phyloP scores from a whole-genome alignment of 2,329 filamentous ascomycete species.

The Paraphoma chrysanthemicola region DNA sequence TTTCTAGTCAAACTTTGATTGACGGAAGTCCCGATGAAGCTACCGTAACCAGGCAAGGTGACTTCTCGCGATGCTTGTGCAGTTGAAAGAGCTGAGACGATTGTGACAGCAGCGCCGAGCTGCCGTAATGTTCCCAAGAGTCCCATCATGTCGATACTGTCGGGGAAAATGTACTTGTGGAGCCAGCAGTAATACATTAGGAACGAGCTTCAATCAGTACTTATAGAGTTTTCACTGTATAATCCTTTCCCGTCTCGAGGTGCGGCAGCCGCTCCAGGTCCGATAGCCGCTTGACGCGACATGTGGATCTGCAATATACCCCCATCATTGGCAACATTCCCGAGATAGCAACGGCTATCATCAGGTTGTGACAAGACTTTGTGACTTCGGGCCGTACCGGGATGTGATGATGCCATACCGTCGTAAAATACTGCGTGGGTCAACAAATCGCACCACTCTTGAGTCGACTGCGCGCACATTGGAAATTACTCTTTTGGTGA shows the following conservation, averaged over 20 bases:
- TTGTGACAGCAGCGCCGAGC: not conserved
- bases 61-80: constrained; percentile 8
- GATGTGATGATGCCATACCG: not conserved
- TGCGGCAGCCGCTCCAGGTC: not conserved
- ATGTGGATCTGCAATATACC: not conserved
- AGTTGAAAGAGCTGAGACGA: not conserved
- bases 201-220: not conserved
- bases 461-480: not conserved
- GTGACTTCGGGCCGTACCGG: not conserved
- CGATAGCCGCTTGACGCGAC: not conserved
- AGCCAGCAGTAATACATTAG: not conserved
- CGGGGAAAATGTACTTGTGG: not conserved
- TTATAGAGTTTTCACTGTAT: not conserved
- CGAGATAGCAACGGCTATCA: not conserved
- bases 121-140: not conserved
- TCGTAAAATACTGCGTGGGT: not conserved
- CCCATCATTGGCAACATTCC: not conserved
- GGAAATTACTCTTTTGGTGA: not conserved
- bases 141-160: not conserved
- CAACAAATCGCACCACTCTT: too few relatives aligned
- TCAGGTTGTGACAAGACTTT: not conserved
- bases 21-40: constrained; percentile 47
- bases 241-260: not conserved
- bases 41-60: constrained; percentile 47
- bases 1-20: constrained; percentile 46